Conservation (phyloP, 495 filamentous ascomycete genomes). For the Penicillium coffeae region DNA sequence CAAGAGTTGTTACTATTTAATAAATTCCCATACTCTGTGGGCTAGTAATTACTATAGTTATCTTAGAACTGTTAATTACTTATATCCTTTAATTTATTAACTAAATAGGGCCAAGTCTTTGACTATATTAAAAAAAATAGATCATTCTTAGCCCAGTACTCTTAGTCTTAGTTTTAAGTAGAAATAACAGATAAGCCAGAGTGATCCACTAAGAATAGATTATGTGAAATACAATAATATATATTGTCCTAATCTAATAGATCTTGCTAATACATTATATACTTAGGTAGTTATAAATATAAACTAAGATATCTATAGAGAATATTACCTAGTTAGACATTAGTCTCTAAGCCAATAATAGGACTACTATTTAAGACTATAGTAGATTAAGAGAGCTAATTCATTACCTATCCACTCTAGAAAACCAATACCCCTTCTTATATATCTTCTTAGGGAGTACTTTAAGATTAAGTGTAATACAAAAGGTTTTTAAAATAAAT, state of each 20-base stretch:
- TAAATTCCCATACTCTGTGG: no score
- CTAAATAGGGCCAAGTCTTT: neutral
- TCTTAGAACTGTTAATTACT: neutral
- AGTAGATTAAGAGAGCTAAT: slow-evolving; percentile 9
- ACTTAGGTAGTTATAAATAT: slow-evolving; percentile 2
- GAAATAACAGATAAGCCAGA: neutral
- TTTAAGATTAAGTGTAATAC: slow-evolving; percentile 12
- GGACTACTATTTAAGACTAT: slow-evolving; percentile 12
- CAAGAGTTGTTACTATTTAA: no score
- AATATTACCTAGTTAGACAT: slow-evolving; percentile 20
- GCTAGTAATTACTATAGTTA: no score
- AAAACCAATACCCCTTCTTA: slow-evolving; percentile 13
- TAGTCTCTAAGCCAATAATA: slow-evolving; percentile 9
- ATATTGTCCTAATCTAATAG: neutral
- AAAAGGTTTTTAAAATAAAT: slow-evolving; percentile 18
- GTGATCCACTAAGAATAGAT: neutral
- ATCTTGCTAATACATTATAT: neutral
- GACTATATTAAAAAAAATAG: neutral
- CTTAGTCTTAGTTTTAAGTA: no score
- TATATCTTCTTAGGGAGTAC: slow-evolving; percentile 17
- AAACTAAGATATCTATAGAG: neutral
- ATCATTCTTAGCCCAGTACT: no score
- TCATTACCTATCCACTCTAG: slow-evolving; percentile 8
- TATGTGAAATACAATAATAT: neutral
- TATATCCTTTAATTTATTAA: neutral